Conservation (phyloP, 2,329 filamentous ascomycete genomes). For the Ophiosphaerella korrae region DNA sequence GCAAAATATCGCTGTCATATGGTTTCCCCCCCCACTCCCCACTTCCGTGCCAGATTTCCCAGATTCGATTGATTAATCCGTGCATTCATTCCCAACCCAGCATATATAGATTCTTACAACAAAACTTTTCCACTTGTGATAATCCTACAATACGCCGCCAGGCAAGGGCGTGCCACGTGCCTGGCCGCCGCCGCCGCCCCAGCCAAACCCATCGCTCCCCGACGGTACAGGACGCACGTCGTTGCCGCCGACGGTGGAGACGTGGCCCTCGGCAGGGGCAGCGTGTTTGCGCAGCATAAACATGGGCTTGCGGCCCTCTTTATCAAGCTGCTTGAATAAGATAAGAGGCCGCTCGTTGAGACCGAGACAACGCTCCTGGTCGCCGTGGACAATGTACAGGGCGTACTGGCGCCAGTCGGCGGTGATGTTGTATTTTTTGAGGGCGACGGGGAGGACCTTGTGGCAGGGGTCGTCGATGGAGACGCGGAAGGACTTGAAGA, state of each 20-base stretch:
- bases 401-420: constrained; percentile 98
- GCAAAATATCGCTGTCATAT: too few species aligned
- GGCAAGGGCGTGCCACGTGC: constrained; percentile 31
- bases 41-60: too few species aligned
- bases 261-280: constrained; percentile 56
- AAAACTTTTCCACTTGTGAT: background rate
- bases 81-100: too few species aligned
- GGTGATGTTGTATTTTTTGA: constrained; percentile 98
- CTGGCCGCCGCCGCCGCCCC: constrained; percentile 22
- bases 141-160: constrained; percentile 26
- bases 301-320: constrained; percentile 98
- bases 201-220: constrained; percentile 26
- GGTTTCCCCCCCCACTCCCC: too few species aligned
- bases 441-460: constrained; percentile 91
- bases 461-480: constrained; percentile 98
- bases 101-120: background rate
- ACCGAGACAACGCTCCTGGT: constrained; percentile 91
- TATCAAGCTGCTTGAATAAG: constrained; percentile 95
- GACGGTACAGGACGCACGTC: constrained; percentile 32
- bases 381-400: constrained; percentile 97
- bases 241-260: constrained; percentile 47
- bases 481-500: constrained; percentile 98
- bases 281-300: constrained; percentile 86
- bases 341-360: constrained; percentile 93
- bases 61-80: too few species aligned